Conservation (phyloP, 257 asterid genomes). For the Nyctanthes arbortristis region DNA sequence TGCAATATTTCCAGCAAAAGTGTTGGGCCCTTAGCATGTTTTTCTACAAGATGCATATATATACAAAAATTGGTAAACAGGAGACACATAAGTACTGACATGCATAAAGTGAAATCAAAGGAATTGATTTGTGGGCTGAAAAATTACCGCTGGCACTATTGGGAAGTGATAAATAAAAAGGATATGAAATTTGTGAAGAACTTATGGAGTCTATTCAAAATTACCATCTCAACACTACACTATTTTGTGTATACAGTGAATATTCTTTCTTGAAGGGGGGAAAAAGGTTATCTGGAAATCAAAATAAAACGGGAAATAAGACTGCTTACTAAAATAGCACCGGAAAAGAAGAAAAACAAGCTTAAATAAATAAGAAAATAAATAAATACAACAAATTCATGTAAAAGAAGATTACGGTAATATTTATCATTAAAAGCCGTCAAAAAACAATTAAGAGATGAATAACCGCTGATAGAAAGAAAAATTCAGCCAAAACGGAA, state of each 20-base stretch:
- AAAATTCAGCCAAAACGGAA: not conserved
- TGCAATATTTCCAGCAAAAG: not conserved
- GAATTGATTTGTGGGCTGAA: not conserved
- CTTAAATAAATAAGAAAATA: too few relatives aligned
- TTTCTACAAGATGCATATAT: not conserved
- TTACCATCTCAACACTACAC: too few relatives aligned
- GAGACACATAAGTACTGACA: not conserved
- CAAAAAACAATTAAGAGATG: not conserved
- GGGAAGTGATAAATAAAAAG: not conserved
- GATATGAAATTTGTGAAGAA: not conserved
- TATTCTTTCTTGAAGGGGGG: too few relatives aligned
- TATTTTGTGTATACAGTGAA: too few relatives aligned
- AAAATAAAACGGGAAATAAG: too few relatives aligned
- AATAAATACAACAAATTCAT: too few relatives aligned
- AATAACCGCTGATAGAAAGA: not conserved
- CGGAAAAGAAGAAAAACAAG: too few relatives aligned
- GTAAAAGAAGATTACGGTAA: too few relatives aligned
- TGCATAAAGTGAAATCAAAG: not conserved
- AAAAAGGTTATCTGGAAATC: too few relatives aligned
- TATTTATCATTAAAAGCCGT: too few relatives aligned
- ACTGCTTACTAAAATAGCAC: too few relatives aligned
- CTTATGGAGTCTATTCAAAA: too few relatives aligned
- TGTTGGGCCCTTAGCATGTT: not conserved
- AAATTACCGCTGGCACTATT: not conserved
- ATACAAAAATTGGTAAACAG: not conserved